Conservation (phyloP, 2,329 filamentous ascomycete genomes). For the Colletotrichum euphorbiae region DNA sequence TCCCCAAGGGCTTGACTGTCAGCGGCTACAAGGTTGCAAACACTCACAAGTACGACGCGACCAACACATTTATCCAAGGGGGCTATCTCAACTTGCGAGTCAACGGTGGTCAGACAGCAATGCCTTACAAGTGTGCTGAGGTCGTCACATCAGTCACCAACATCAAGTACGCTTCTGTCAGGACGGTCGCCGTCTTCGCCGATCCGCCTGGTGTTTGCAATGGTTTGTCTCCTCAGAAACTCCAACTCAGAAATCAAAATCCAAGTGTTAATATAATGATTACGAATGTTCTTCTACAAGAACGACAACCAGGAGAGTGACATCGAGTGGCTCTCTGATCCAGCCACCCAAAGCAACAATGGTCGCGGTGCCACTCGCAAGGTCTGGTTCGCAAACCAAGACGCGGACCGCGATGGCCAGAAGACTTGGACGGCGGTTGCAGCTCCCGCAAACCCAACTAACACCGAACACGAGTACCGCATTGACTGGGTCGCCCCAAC, state of each 20-base stretch:
- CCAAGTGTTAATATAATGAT: background rate
- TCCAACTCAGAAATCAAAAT: no score
- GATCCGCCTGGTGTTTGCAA: slow-evolving; percentile 48
- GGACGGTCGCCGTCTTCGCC: slow-evolving; percentile 45
- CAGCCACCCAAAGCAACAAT: slow-evolving; percentile 43
- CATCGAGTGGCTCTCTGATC: slow-evolving; percentile 49
- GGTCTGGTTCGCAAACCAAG: slow-evolving; percentile 49
- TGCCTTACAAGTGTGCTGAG: slow-evolving; percentile 44
- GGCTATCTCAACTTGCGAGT: slow-evolving; percentile 47
- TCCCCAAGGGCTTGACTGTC: slow-evolving; percentile 42
- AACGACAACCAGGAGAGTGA: slow-evolving; percentile 46
- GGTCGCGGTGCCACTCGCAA: slow-evolving; percentile 38
- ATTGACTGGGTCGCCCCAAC: slow-evolving; percentile 44
- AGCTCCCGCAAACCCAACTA: slow-evolving; percentile 43
- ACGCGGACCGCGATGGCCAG: slow-evolving; percentile 39
- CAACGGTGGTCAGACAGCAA: slow-evolving; percentile 43
- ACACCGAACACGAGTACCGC: slow-evolving; percentile 48
- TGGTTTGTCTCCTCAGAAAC: slow-evolving; percentile 37
- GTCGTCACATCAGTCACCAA: slow-evolving; percentile 44
- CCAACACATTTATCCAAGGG: slow-evolving; percentile 42
- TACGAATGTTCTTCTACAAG: slow-evolving; percentile 49
- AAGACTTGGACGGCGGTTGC: slow-evolving; percentile 32
- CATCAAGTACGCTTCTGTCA: slow-evolving; percentile 47
- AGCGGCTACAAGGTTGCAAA: slow-evolving; percentile 42
- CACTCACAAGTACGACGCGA: slow-evolving; percentile 29